A percentile compares a stretch with the other conserved stretches of the same genome.
These are phyloP conservation scores for Ophiocordyceps sinensis DNA, from an alignment of 2,329 filamentous ascomycete species.

Conservation along the genomic window DNA sequence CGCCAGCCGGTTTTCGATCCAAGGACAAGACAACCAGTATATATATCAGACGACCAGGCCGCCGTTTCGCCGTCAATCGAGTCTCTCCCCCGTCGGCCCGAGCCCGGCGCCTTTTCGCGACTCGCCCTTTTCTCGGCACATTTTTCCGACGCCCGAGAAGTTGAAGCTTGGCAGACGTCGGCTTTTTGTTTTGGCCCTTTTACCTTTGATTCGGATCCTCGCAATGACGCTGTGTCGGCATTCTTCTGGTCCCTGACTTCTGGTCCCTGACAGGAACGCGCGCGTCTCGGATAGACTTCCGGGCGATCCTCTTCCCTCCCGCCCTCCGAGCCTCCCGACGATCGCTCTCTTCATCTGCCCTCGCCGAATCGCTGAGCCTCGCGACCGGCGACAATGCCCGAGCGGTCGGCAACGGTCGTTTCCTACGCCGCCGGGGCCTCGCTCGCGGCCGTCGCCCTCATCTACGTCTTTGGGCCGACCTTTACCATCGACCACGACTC, in stretches of 20 bases:
- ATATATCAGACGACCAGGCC: too few relatives aligned
- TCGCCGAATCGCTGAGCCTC: background rate
- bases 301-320: background rate
- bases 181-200: too few relatives aligned
- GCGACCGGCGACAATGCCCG: conserved; percentile 16
- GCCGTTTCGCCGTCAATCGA: too few relatives aligned
- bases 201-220: too few relatives aligned
- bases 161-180: too few relatives aligned
- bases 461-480: conserved; percentile 97
- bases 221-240: background rate
- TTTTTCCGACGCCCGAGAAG: too few relatives aligned
- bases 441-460: conserved; percentile 82
- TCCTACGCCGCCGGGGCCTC: conserved; percentile 93
- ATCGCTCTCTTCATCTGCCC: background rate
- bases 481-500: conserved; percentile 83
- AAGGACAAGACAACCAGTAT: too few relatives aligned
- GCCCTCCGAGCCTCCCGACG: background rate
- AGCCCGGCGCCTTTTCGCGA: too few relatives aligned
- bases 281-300: background rate
- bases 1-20: too few relatives aligned
- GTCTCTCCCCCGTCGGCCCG: too few relatives aligned
- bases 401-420: conserved; percentile 32
- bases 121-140: too few relatives aligned
- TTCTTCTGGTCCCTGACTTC: background rate
- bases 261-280: background rate